Evolutionary conservation across 192 early-diverging fungal genomes (phyloP).

Genomic region (Fimicolochytrium jonesii): DNA sequence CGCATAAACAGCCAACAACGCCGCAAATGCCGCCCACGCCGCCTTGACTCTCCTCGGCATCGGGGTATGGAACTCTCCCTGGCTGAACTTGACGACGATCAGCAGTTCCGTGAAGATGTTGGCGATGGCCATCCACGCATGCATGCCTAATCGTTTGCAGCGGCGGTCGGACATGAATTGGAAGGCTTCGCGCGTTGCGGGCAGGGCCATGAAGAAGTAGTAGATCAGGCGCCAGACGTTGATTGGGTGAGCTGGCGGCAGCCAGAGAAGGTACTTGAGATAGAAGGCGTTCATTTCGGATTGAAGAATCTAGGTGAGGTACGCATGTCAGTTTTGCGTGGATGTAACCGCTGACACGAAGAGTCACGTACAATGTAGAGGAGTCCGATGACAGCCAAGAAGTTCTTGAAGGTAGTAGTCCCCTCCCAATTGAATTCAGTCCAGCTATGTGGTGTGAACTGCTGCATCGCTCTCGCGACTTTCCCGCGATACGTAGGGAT

Average conservation of each 20-base stretch:
- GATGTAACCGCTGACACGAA: too few relatives aligned
- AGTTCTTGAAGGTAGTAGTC: slow-evolving; percentile 85
- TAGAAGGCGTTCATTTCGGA: slow-evolving; percentile 94
- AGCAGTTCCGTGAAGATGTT: slow-evolving; percentile 86
- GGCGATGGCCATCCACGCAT: slow-evolving; percentile 86
- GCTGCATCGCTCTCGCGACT: slow-evolving; percentile 77
- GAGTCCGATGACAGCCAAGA: slow-evolving; percentile 68
- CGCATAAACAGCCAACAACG: slow-evolving; percentile 62
- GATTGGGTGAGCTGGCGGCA: slow-evolving; percentile 80
- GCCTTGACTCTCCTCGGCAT: slow-evolving; percentile 64
- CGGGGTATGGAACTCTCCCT: slow-evolving; percentile 79
- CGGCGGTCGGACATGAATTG: slow-evolving; percentile 73
- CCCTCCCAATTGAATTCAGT: slow-evolving; percentile 88
- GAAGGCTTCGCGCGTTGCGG: slow-evolving; percentile 84
- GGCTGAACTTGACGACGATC: slow-evolving; percentile 86
- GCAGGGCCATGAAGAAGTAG: slow-evolving; percentile 82
- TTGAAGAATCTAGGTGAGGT: slow-evolving; percentile 64
- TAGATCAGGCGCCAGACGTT: slow-evolving; percentile 73
- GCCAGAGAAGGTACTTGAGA: slow-evolving; percentile 88
- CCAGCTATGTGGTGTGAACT: slow-evolving; percentile 95
- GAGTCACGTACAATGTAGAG: slow-evolving; percentile 60
- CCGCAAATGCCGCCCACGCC: slow-evolving; percentile 69
- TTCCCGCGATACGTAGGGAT: slow-evolving; percentile 84
- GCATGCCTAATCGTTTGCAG: slow-evolving; percentile 87
- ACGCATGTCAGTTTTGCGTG: too few relatives aligned